phyloP scores from a whole-genome alignment of 2,329 filamentous ascomycete genomes.

The Colletotrichum plurivorum region DNA sequence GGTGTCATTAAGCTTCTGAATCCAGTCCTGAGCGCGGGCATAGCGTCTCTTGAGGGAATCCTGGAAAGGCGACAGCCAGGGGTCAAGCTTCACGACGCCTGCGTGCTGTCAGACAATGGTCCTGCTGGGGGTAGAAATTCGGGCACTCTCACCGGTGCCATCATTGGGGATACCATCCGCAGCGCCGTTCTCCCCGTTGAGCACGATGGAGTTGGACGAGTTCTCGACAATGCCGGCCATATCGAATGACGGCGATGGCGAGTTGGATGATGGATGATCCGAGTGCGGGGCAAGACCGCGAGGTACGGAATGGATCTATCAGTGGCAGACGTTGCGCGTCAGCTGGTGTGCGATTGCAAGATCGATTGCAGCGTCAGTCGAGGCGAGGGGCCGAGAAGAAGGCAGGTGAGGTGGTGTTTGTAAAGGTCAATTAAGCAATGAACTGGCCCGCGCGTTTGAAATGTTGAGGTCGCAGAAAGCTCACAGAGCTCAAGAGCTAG shows the following conservation, averaged over 20 bases:
- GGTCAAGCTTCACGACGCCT: slow-evolving; percentile 92
- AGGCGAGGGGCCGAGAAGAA: not conserved
- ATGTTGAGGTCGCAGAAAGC: slow-evolving; percentile 34
- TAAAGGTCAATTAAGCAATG: slow-evolving; percentile 17
- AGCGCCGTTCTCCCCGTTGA: slow-evolving; percentile 53
- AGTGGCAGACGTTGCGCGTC: slow-evolving; percentile 25
- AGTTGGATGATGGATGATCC: not conserved
- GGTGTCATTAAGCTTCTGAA: slow-evolving; percentile 82
- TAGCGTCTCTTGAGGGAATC: slow-evolving; percentile 83
- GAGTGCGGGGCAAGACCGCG: slow-evolving; percentile 28
- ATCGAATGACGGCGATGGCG: slow-evolving; percentile 16
- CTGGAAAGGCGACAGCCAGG: slow-evolving; percentile 89
- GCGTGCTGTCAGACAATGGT: slow-evolving; percentile 37
- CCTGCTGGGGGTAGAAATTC: not conserved
- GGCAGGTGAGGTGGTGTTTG: not conserved
- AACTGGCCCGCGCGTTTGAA: slow-evolving; percentile 25
- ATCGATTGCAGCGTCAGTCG: slow-evolving; percentile 16
- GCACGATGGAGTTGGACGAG: slow-evolving; percentile 60
- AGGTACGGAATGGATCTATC: slow-evolving; percentile 11
- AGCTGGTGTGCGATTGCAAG: slow-evolving; percentile 2
- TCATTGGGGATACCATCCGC: slow-evolving; percentile 72
- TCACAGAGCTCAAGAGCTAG: slow-evolving; percentile 23
- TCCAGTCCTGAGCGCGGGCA: slow-evolving; percentile 86
- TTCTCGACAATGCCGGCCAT: slow-evolving; percentile 47
- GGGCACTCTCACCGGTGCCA: slow-evolving; percentile 74